A percentile compares a stretch with the other conserved stretches of the same genome.
Conservation (phyloP, 441 rosid genomes). For the Eruca vesicaria region DNA sequence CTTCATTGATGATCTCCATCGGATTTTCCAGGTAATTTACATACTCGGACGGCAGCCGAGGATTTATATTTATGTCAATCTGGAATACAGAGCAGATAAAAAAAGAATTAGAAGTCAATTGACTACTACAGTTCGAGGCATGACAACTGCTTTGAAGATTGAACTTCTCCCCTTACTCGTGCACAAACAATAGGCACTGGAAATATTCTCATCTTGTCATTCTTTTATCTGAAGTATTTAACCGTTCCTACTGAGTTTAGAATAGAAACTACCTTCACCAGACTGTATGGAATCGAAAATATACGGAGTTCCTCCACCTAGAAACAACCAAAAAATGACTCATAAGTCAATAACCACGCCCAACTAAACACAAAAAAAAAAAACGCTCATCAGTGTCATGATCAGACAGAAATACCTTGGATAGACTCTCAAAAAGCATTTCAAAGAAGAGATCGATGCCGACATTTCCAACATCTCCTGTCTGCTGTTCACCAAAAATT, state of each 20-base stretch:
- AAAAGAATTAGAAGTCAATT: background rate
- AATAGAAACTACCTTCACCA: conserved; percentile 64
- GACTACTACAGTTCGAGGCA: background rate
- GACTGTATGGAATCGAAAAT: conserved; percentile 65
- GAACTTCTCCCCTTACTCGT: conserved; percentile 8
- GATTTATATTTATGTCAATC: conserved; percentile 81
- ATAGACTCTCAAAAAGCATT: conserved; percentile 96
- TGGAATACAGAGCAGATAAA: conserved; percentile 33
- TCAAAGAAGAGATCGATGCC: conserved; percentile 98
- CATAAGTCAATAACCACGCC: conserved; percentile 30
- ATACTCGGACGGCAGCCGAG: conserved; percentile 87
- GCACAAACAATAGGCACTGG: conserved; percentile 5
- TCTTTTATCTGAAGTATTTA: conserved; percentile 4
- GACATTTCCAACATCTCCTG: conserved; percentile 96
- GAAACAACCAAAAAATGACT: conserved; percentile 32
- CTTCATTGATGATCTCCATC: conserved; percentile 76
- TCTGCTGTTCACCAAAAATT: conserved; percentile 97
- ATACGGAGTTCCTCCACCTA: conserved; percentile 91
- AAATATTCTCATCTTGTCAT: conserved; percentile 11
- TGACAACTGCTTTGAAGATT: background rate
- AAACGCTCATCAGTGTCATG: conserved; percentile 26
- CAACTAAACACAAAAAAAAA: background rate
- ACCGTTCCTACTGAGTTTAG: conserved; percentile 6
- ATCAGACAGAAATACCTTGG: conserved; percentile 56
- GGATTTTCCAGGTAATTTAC: conserved; percentile 91